Evolutionary conservation across 306 rosid genomes (phyloP).

Genomic region (Rosa multiflora): DNA sequence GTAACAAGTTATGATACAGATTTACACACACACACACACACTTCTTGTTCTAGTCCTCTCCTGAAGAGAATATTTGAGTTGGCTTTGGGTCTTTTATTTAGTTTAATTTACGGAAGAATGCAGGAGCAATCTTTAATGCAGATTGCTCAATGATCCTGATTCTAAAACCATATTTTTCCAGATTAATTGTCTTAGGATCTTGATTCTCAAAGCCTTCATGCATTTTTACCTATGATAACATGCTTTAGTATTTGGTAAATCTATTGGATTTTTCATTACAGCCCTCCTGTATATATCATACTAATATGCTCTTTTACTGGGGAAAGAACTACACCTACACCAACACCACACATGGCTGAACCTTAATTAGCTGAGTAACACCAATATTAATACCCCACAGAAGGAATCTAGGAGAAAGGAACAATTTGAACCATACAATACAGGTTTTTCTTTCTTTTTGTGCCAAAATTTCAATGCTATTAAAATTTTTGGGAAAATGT

Average conservation of each 20-base stretch:
- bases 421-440: slow-evolving; percentile 3
- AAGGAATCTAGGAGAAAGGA: slow-evolving; percentile 9
- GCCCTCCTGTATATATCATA: background rate
- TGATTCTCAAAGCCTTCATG: slow-evolving; percentile 9
- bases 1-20: too few species aligned
- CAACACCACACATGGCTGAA: slow-evolving; percentile 6
- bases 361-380: background rate
- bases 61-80: slow-evolving; percentile 18
- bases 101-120: background rate
- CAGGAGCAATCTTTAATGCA: background rate
- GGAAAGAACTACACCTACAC: background rate
- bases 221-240: background rate
- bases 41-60: slow-evolving; percentile 20
- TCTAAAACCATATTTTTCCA: background rate
- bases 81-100: background rate
- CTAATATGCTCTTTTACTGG: background rate
- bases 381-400: background rate
- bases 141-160: slow-evolving; percentile 2
- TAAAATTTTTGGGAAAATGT: background rate
- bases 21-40: background rate
- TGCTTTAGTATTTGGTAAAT: background rate
- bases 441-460: background rate
- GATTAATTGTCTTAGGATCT: slow-evolving; percentile 13
- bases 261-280: background rate
- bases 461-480: background rate